These are phyloP conservation scores for Carex scoparia DNA, from an alignment of 176 grass and related monocot species.

Conservation along the genomic window DNA sequence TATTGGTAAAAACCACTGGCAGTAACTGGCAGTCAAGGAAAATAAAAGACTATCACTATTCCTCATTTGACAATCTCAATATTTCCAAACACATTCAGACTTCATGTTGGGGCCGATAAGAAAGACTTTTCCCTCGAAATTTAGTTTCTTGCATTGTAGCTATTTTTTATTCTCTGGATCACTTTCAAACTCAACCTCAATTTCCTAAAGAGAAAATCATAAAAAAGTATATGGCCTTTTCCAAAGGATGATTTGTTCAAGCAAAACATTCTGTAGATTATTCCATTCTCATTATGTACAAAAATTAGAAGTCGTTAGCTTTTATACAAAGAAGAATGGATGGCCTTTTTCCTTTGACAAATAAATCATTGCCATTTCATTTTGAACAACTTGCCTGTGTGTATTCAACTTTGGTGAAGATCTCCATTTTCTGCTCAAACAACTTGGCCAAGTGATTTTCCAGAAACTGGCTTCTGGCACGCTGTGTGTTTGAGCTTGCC, in stretches of 20 bases:
- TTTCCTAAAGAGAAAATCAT: neutral
- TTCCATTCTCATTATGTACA: neutral
- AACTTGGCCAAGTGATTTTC: constrained; percentile 97
- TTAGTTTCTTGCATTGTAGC: neutral
- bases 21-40: neutral
- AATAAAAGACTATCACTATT: neutral
- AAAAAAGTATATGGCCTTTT: neutral
- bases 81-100: neutral
- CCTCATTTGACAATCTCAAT: neutral
- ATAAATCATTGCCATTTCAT: constrained; percentile 1
- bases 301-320: neutral
- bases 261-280: neutral
- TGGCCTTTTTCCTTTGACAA: neutral
- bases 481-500: constrained; percentile 67
- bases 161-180: neutral
- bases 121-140: neutral
- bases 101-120: neutral
- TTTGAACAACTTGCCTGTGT: constrained; percentile 56
- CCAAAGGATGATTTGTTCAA: neutral
- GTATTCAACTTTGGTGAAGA: constrained; percentile 98
- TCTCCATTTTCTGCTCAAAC: constrained; percentile 99
- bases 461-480: constrained; percentile 88
- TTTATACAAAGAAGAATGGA: neutral
- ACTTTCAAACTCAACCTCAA: neutral
- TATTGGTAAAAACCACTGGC: neutral